Evolutionary conservation across 805 yeast species (phyloP).

Genomic region (Ogataea thermomethanolica): DNA sequence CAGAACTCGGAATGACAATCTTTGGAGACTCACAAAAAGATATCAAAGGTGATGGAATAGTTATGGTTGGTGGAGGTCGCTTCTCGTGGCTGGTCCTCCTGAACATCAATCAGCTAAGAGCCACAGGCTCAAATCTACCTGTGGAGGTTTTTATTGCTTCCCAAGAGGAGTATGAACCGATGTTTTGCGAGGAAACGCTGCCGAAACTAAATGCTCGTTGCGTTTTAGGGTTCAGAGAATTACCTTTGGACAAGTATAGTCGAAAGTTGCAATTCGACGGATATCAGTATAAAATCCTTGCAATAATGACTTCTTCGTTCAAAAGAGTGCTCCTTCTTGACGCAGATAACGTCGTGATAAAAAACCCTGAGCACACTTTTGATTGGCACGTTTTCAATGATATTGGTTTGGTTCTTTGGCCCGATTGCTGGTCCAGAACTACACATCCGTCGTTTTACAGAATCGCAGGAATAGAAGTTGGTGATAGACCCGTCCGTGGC

Average conservation of each 20-base stretch:
- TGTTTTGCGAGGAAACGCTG: constrained; percentile 41
- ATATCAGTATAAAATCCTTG: constrained; percentile 49
- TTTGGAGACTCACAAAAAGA: constrained; percentile 25
- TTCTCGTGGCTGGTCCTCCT: constrained; percentile 49
- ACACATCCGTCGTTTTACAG: constrained; percentile 58
- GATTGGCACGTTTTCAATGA: constrained; percentile 39
- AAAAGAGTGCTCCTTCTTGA: constrained; percentile 47
- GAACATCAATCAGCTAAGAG: constrained; percentile 44
- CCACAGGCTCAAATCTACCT: constrained; percentile 44
- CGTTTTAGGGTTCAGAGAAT: constrained; percentile 35
- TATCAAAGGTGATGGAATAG: constrained; percentile 36
- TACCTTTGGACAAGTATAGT: constrained; percentile 28
- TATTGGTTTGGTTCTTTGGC: constrained; percentile 55
- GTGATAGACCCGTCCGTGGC: constrained; percentile 35
- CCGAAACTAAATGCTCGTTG: constrained; percentile 46
- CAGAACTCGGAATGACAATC: constrained; percentile 36
- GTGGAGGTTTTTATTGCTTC: constrained; percentile 49
- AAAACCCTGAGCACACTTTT: constrained; percentile 44
- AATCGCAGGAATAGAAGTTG: constrained; percentile 44
- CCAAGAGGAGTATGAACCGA: constrained; percentile 41
- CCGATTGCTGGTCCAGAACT: constrained; percentile 69
- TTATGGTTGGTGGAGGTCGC: constrained; percentile 51
- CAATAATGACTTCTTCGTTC: constrained; percentile 44
- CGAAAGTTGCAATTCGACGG: constrained; percentile 37
- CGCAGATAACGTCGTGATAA: constrained; percentile 47